Percentiles rank a stretch among this genome's conserved stretches.
Conservation (phyloP, 1,139 yeast genomes). For the Taphrina betulina region DNA sequence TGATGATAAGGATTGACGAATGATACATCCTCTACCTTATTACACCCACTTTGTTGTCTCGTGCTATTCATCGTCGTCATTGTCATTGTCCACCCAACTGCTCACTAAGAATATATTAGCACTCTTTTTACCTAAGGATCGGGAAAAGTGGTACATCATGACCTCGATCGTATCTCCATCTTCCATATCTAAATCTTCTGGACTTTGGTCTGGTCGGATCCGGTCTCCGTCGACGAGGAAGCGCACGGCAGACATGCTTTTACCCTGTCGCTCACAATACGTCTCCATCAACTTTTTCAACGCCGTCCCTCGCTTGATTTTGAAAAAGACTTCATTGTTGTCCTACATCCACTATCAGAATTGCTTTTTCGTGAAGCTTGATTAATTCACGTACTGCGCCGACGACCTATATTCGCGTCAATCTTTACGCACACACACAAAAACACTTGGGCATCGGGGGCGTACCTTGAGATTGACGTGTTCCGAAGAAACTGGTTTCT, state of each 20-base stretch:
- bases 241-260: slow-evolving; percentile 74
- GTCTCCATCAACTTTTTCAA: slow-evolving; percentile 96
- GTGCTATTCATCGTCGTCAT: too few species aligned
- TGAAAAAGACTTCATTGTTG: slow-evolving; percentile 89
- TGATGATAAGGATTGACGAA: too few species aligned
- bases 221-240: slow-evolving; percentile 93
- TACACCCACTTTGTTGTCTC: too few species aligned
- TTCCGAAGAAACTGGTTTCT: slow-evolving; percentile 26
- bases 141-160: too few species aligned
- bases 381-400: slow-evolving; percentile 17
- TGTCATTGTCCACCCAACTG: slow-evolving; percentile 12
- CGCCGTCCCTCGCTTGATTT: slow-evolving; percentile 89
- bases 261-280: slow-evolving; percentile 96
- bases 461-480: slow-evolving; percentile 31
- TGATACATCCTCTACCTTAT: too few species aligned
- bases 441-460: background rate
- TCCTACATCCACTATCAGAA: too few species aligned
- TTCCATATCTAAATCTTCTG: slow-evolving; percentile 85
- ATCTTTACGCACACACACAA: background rate
- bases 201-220: slow-evolving; percentile 82
- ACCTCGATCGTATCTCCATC: slow-evolving; percentile 97
- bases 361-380: too few species aligned
- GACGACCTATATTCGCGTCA: slow-evolving; percentile 10
- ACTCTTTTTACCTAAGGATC: too few species aligned
- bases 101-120: slow-evolving; percentile 12